Percentiles rank a stretch among this genome's conserved stretches.
Conservation (phyloP, 2,329 filamentous ascomycete species). For the Karstenula rhodostoma region DNA sequence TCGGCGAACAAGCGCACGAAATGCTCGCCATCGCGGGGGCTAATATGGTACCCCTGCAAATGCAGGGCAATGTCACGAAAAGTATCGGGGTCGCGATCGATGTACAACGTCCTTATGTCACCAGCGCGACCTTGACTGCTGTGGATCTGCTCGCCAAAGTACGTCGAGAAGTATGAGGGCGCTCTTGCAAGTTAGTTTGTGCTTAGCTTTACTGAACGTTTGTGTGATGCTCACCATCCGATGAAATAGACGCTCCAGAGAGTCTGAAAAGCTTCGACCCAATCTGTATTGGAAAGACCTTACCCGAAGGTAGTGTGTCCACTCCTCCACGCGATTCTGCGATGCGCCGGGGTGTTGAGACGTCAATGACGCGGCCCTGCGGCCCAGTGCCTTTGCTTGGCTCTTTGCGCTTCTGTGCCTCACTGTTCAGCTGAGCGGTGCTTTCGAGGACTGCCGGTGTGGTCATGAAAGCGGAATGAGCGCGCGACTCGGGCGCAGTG, state of each 20-base stretch:
- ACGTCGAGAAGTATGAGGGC: slow-evolving; percentile 95
- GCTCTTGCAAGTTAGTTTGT: slow-evolving; percentile 69
- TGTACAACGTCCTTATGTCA: slow-evolving; percentile 82
- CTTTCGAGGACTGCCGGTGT: slow-evolving; percentile 27
- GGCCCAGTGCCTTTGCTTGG: slow-evolving; percentile 44
- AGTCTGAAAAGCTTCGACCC: slow-evolving; percentile 73
- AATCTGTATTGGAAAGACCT: slow-evolving; percentile 76
- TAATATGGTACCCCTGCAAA: slow-evolving; percentile 88
- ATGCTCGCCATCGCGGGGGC: slow-evolving; percentile 80
- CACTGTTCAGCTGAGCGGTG: slow-evolving; percentile 25
- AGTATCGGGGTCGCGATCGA: slow-evolving; percentile 89
- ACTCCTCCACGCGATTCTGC: slow-evolving; percentile 33
- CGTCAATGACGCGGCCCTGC: slow-evolving; percentile 44
- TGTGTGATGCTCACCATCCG: slow-evolving; percentile 66
- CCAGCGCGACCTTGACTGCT: slow-evolving; percentile 66
- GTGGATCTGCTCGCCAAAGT: slow-evolving; percentile 84
- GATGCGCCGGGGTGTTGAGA: slow-evolving; percentile 42
- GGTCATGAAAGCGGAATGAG: slow-evolving; percentile 26
- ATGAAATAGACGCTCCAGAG: slow-evolving; percentile 74
- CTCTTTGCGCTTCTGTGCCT: slow-evolving; percentile 34
- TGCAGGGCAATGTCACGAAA: slow-evolving; percentile 91
- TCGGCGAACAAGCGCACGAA: slow-evolving; percentile 94
- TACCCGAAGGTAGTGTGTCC: slow-evolving; percentile 70
- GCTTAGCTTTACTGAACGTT: slow-evolving; percentile 1
- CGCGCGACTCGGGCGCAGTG: slow-evolving; percentile 28